phyloP scores from a whole-genome alignment of 2,329 filamentous ascomycete species.

The Colletotrichum sp. region DNA sequence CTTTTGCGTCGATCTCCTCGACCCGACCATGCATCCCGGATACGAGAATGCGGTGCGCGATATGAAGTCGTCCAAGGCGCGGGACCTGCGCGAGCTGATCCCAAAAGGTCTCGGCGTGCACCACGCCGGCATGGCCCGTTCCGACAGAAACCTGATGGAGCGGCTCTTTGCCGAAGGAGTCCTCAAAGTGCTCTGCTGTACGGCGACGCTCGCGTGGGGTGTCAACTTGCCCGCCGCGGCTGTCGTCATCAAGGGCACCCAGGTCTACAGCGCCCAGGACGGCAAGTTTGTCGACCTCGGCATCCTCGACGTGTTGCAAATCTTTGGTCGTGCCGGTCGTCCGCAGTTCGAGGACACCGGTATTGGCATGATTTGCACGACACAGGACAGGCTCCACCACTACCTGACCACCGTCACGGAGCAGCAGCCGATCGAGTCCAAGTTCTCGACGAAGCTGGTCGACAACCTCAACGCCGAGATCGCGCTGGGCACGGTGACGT shows the following conservation, averaged over 20 bases:
- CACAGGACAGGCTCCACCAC: slow-evolving; percentile 89
- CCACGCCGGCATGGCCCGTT: slow-evolving; percentile 94
- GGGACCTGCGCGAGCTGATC: slow-evolving; percentile 87
- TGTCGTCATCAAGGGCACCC: slow-evolving; percentile 97
- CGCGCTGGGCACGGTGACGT: slow-evolving; percentile 91
- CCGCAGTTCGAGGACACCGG: slow-evolving; percentile 97
- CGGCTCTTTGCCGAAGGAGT: slow-evolving; percentile 88
- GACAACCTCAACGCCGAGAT: slow-evolving; percentile 98
- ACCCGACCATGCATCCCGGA: slow-evolving; percentile 77
- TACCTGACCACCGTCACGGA: slow-evolving; percentile 94
- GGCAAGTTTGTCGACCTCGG: slow-evolving; percentile 97
- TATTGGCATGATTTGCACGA: slow-evolving; percentile 98
- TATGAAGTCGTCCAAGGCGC: slow-evolving; percentile 83
- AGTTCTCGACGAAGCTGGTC: slow-evolving; percentile 89
- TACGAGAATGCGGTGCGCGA: slow-evolving; percentile 84
- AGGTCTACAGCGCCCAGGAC: slow-evolving; percentile 94
- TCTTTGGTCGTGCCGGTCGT: slow-evolving; percentile 96
- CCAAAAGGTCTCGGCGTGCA: slow-evolving; percentile 93
- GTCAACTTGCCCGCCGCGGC: slow-evolving; percentile 97
- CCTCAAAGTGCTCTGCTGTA: slow-evolving; percentile 98
- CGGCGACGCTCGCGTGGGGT: slow-evolving; percentile 96
- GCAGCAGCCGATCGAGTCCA: slow-evolving; percentile 97
- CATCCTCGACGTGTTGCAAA: slow-evolving; percentile 95
- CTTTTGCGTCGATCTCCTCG: slow-evolving; percentile 80
- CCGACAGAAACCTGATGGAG: slow-evolving; percentile 95